These are phyloP conservation scores for Myxozyma monticola DNA, from an alignment of 805 yeast genomes.

Conservation along the genomic window DNA sequence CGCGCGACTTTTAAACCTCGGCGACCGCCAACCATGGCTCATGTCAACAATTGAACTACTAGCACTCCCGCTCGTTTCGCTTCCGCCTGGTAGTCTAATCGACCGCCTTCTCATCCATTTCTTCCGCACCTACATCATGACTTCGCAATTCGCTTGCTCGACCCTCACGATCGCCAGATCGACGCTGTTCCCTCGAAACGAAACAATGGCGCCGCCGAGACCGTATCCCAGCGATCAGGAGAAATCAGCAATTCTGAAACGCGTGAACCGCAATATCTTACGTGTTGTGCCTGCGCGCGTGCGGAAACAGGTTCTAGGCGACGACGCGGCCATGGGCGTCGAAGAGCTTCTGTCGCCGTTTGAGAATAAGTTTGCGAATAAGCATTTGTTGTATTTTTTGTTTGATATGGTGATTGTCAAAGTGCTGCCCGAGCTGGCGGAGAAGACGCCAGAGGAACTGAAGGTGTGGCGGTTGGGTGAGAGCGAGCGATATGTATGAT, in stretches of 20 bases:
- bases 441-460: conserved; percentile 34
- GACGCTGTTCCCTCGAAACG: conserved; percentile 51
- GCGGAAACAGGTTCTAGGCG: conserved; percentile 29
- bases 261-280: conserved; percentile 25
- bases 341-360: conserved; percentile 34
- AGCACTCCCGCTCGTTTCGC: conserved; percentile 24
- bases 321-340: conserved; percentile 28
- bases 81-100: conserved; percentile 24
- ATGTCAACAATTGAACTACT: conserved; percentile 28
- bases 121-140: conserved; percentile 22
- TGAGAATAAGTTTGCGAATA: conserved; percentile 36
- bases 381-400: conserved; percentile 35
- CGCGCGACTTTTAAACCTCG: conserved; percentile 24
- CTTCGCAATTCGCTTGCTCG: conserved; percentile 20
- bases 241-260: conserved; percentile 36
- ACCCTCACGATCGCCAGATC: conserved; percentile 40
- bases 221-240: conserved; percentile 46
- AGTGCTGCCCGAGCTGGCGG: conserved; percentile 36
- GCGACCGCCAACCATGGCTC: conserved; percentile 30
- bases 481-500: no score
- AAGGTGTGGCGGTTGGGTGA: conserved; percentile 29
- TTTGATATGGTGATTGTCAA: conserved; percentile 34
- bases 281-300: conserved; percentile 26
- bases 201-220: conserved; percentile 51
- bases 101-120: conserved; percentile 23